These are phyloP conservation scores for Saussurea involucrata DNA, from an alignment of 129 eudicot genomes.

Conservation along the genomic window DNA sequence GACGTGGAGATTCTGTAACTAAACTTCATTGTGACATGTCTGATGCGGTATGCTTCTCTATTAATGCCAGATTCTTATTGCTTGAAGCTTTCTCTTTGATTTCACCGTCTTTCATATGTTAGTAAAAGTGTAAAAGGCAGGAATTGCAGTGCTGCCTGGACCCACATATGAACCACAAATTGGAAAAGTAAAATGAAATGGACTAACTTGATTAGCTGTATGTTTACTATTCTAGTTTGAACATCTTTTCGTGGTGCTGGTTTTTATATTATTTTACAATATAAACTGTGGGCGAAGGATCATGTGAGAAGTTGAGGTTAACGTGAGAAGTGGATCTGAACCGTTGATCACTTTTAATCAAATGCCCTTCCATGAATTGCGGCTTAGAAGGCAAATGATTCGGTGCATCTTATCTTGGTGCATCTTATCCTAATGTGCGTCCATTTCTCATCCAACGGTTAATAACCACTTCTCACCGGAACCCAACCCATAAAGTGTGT, in stretches of 20 bases:
- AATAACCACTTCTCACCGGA: too few relatives aligned
- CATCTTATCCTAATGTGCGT: too few relatives aligned
- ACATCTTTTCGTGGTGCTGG: background rate
- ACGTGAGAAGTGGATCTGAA: too few relatives aligned
- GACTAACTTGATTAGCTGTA: background rate
- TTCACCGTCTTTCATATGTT: background rate
- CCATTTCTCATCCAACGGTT: too few relatives aligned
- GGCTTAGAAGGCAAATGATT: too few relatives aligned
- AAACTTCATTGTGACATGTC: constrained; percentile 74
- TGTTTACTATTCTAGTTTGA: constrained; percentile 1
- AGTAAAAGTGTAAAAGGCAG: background rate
- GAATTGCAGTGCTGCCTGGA: background rate
- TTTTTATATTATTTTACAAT: background rate
- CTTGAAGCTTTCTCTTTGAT: background rate
- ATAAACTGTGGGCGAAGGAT: background rate
- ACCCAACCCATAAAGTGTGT: too few relatives aligned
- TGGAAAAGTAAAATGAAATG: background rate
- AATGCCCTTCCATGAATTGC: too few relatives aligned
- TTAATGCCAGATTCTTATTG: constrained; percentile 1
- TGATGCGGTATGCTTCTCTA: constrained; percentile 47
- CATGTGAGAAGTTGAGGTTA: too few relatives aligned
- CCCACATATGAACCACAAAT: background rate
- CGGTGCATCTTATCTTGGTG: too few relatives aligned
- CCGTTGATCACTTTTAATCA: too few relatives aligned
- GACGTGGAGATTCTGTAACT: constrained; percentile 85